phyloP scores from a whole-genome alignment of 2,329 filamentous ascomycete genomes.

The Colletotrichum somersetense region DNA sequence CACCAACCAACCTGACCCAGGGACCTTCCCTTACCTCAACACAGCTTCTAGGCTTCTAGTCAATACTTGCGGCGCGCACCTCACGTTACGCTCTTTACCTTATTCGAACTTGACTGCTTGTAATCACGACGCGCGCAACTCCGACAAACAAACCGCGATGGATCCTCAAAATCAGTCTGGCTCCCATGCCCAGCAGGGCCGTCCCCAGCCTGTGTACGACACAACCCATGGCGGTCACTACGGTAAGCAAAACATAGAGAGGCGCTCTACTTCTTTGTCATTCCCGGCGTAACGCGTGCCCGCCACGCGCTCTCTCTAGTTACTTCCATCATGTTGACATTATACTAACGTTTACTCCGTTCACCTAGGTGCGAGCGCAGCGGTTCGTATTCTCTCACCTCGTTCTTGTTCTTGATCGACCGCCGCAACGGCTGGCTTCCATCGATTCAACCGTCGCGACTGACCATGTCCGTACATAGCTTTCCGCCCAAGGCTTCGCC shows the following conservation, averaged over 20 bases:
- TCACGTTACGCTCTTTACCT: background rate
- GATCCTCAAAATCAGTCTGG: constrained; percentile 52
- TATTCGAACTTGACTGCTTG: background rate
- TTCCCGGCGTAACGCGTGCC: background rate
- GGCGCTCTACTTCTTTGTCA: constrained; percentile 17
- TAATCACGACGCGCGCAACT: constrained; percentile 1
- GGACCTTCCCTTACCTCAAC: constrained; percentile 3
- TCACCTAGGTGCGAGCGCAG: constrained; percentile 72
- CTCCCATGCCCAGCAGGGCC: constrained; percentile 61
- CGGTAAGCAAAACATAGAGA: constrained; percentile 63
- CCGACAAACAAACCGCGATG: constrained; percentile 47
- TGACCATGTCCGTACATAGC: constrained; percentile 65
- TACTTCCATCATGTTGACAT: constrained; percentile 33
- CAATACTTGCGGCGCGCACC: constrained; percentile 9
- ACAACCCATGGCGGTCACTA: constrained; percentile 81
- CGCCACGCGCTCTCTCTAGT: constrained; percentile 30
- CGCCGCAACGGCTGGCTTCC: background rate
- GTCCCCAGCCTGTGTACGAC: constrained; percentile 77
- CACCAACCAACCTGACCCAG: background rate
- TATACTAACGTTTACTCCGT: constrained; percentile 42
- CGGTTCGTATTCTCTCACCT: constrained; percentile 64
- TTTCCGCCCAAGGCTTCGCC: constrained; percentile 87
- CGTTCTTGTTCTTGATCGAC: background rate
- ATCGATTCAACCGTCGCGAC: constrained; percentile 6
- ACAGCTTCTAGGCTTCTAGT: background rate